phyloP scores from a whole-genome alignment of 2,329 filamentous ascomycete genomes.

The Pseudophaeomoniella oleicola region DNA sequence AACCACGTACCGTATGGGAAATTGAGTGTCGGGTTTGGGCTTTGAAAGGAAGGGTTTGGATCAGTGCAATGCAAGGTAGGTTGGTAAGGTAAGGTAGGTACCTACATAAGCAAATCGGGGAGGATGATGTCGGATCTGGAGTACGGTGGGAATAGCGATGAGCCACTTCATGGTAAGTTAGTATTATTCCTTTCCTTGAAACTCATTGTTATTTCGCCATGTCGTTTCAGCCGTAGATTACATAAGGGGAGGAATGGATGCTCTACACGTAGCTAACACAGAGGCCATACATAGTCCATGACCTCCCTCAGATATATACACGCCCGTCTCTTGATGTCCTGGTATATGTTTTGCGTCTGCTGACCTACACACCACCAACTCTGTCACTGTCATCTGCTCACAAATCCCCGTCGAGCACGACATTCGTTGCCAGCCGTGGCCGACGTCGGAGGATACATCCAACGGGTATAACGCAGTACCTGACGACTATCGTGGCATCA shows the following conservation, averaged over 20 bases:
- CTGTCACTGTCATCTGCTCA: constrained; percentile 13
- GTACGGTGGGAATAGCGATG: neutral
- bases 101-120: no score
- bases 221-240: neutral
- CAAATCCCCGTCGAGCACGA: constrained; percentile 8
- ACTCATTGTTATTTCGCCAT: neutral
- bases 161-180: neutral
- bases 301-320: constrained; percentile 72
- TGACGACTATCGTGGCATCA: constrained; percentile 32
- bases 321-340: constrained; percentile 54
- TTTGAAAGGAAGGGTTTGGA: no score
- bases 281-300: constrained; percentile 38
- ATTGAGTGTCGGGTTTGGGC: no score
- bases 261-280: no score
- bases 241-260: neutral
- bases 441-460: constrained; percentile 19
- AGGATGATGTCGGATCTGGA: no score
- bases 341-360: constrained; percentile 47
- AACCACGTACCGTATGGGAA: no score
- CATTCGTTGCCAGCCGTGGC: constrained; percentile 11
- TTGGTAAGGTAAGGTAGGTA: no score
- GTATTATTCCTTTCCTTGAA: neutral
- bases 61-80: no score
- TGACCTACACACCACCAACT: constrained; percentile 52
- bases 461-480: constrained; percentile 26